Conservation (phyloP, 148 eudicot genomes). For the Rhododendron ovatum region DNA sequence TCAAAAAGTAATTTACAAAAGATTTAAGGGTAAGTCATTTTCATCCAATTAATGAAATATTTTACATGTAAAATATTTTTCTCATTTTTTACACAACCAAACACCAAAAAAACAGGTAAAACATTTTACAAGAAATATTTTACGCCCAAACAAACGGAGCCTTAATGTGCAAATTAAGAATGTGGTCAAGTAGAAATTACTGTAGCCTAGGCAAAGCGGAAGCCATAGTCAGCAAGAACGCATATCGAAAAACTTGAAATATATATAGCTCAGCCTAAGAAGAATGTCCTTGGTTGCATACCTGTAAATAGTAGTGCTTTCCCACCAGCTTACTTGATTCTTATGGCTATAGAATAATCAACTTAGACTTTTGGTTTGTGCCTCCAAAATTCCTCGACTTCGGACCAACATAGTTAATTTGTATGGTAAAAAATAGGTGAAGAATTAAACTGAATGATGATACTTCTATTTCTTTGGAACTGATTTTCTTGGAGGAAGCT, state of each 20-base stretch:
- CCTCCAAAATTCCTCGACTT: background rate
- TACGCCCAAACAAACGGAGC: too few species aligned
- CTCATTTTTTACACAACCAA: too few species aligned
- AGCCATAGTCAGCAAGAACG: background rate
- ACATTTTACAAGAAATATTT: too few species aligned
- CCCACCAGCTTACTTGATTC: constrained; percentile 3
- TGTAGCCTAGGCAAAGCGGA: background rate
- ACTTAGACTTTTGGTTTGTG: background rate
- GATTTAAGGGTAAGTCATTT: too few species aligned
- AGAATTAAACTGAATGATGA: too few species aligned
- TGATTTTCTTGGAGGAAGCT: too few species aligned
- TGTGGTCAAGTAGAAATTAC: background rate
- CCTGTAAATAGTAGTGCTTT: background rate
- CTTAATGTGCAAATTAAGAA: background rate
- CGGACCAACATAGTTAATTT: background rate
- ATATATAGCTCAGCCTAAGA: background rate
- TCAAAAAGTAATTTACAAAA: too few species aligned
- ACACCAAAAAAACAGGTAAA: too few species aligned
- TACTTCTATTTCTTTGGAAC: too few species aligned
- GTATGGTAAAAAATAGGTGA: too few species aligned
- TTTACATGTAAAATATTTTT: too few species aligned
- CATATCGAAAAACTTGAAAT: background rate
- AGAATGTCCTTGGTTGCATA: background rate
- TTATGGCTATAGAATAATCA: background rate
- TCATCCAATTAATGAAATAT: too few species aligned